Evolutionary conservation across 345 rosid species (phyloP).

Genomic region (Linum tenue): DNA sequence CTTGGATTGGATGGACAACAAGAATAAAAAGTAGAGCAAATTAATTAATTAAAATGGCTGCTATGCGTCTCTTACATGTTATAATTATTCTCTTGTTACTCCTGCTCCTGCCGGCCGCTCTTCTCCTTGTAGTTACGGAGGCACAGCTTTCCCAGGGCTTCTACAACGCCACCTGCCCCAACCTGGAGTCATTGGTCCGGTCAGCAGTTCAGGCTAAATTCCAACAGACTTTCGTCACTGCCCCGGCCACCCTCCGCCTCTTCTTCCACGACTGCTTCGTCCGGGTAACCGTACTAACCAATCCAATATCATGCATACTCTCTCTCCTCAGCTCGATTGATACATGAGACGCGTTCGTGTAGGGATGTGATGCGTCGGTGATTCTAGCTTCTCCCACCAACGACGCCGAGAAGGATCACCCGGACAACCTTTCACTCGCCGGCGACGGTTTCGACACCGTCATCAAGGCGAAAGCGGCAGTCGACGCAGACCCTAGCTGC

Average conservation of each 20-base stretch:
- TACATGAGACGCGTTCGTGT: background rate
- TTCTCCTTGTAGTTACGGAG: background rate
- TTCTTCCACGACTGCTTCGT: slow-evolving; percentile 63
- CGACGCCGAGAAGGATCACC: slow-evolving; percentile 48
- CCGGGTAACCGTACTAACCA: slow-evolving; percentile 21
- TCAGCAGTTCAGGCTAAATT: slow-evolving; percentile 43
- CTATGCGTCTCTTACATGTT: too few species aligned
- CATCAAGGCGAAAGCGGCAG: slow-evolving; percentile 70
- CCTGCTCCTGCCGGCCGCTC: background rate
- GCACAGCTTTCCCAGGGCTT: slow-evolving; percentile 11
- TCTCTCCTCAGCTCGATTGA: too few species aligned
- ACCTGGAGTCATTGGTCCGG: slow-evolving; percentile 47
- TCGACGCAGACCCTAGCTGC: slow-evolving; percentile 62
- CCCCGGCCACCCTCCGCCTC: slow-evolving; percentile 49
- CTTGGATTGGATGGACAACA: too few species aligned
- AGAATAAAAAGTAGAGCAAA: too few species aligned
- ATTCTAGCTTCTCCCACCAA: slow-evolving; percentile 23
- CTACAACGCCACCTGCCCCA: slow-evolving; percentile 42
- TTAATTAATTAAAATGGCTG: too few species aligned
- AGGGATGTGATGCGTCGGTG: slow-evolving; percentile 72
- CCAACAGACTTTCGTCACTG: slow-evolving; percentile 56
- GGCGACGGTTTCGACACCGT: slow-evolving; percentile 89
- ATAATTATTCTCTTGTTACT: background rate
- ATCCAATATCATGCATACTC: too few species aligned
- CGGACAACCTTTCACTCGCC: slow-evolving; percentile 46